phyloP scores from a whole-genome alignment of 2,329 filamentous ascomycete genomes.

The Aspergillus vadensis region DNA sequence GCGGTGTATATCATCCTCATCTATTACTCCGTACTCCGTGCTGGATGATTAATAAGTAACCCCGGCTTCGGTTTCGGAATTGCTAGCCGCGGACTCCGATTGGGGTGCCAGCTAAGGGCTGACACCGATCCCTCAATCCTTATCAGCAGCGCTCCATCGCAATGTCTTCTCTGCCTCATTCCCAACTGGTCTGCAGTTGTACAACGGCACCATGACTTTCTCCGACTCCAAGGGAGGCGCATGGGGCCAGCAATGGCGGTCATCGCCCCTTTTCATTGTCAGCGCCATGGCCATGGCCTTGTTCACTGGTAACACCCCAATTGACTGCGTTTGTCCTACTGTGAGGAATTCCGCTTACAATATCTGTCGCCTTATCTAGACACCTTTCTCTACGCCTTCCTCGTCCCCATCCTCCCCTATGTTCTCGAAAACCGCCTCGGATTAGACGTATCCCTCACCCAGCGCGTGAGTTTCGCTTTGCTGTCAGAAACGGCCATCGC shows the following conservation, averaged over 20 bases:
- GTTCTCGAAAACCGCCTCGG: slow-evolving; percentile 31
- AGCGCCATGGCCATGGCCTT: slow-evolving; percentile 27
- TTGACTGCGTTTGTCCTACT: background rate
- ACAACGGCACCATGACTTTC: slow-evolving; percentile 12
- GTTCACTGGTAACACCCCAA: slow-evolving; percentile 20
- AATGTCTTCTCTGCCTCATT: background rate
- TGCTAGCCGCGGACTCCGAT: background rate
- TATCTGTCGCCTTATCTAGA: slow-evolving; percentile 19
- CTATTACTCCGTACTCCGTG: too few relatives aligned
- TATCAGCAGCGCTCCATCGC: background rate
- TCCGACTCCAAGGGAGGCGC: slow-evolving; percentile 4
- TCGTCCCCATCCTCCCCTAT: slow-evolving; percentile 36
- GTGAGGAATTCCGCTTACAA: background rate
- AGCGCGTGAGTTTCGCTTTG: slow-evolving; percentile 28
- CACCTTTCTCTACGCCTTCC: slow-evolving; percentile 32
- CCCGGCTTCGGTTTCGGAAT: background rate
- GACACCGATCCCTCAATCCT: background rate
- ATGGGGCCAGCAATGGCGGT: slow-evolving; percentile 28
- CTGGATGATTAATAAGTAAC: background rate
- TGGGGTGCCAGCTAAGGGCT: background rate
- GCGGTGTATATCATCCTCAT: too few relatives aligned
- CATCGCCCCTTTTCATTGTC: slow-evolving; percentile 26
- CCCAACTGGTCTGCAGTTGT: background rate
- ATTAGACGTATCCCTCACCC: slow-evolving; percentile 26
- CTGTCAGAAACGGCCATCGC: slow-evolving; percentile 29